Evolutionary conservation across 73 alveolate genomes (phyloP).

Genomic region (Tetrahymena thermophila): DNA sequence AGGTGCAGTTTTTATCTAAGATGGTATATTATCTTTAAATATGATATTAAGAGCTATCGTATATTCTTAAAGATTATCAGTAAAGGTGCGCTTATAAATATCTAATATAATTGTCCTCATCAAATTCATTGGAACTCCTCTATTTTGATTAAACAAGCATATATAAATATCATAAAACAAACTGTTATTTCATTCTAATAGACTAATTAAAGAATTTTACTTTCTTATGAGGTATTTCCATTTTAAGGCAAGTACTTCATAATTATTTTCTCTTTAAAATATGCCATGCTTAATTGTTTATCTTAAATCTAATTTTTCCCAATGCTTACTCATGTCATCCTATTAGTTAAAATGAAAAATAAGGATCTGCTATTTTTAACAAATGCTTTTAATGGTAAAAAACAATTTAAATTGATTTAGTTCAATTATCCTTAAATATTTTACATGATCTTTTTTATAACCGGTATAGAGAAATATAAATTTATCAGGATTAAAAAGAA

Average conservation of each 20-base stretch:
- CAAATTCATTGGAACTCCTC: constrained; percentile 34
- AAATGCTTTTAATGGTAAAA: background rate
- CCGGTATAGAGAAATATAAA: constrained; percentile 24
- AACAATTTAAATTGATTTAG: background rate
- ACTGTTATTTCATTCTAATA: background rate
- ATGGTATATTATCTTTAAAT: constrained; percentile 35
- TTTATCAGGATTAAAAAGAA: constrained; percentile 23
- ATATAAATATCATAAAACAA: background rate
- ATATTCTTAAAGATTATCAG: constrained; percentile 26
- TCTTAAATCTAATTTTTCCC: constrained; percentile 30
- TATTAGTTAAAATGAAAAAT: background rate
- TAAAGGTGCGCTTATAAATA: constrained; percentile 22
- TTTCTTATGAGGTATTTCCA: constrained; percentile 42
- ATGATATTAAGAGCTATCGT: constrained; percentile 19
- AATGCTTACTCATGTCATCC: constrained; percentile 16
- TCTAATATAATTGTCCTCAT: constrained; percentile 32
- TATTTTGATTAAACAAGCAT: background rate
- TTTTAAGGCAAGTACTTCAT: constrained; percentile 24
- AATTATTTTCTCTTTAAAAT: constrained; percentile 21
- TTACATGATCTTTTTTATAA: constrained; percentile 27
- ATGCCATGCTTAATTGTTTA: constrained; percentile 31
- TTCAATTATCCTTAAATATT: background rate
- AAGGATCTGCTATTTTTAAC: background rate
- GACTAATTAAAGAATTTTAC: background rate
- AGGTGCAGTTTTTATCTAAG: constrained; percentile 21